phyloP scores from a whole-genome alignment of 2,329 filamentous ascomycete species.

The Rutstroemia sp. region DNA sequence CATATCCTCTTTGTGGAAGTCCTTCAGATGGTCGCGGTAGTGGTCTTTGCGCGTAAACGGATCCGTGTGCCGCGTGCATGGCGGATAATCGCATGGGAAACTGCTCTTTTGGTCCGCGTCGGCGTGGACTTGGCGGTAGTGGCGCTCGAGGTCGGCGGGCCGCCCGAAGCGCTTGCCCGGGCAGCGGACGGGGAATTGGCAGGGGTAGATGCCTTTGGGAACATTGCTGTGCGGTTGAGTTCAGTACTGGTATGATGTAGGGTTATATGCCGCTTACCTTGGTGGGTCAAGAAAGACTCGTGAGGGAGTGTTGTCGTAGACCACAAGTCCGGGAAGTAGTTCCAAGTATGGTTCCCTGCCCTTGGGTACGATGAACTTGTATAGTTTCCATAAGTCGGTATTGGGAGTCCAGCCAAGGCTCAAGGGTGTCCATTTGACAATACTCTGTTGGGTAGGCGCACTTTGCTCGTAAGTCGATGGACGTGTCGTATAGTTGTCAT shows the following conservation, averaged over 20 bases:
- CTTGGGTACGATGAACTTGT: constrained; percentile 18
- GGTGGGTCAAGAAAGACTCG: constrained; percentile 16
- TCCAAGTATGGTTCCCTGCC: constrained; percentile 17
- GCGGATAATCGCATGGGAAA: constrained; percentile 27
- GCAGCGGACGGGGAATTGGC: constrained; percentile 20
- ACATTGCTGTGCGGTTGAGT: constrained; percentile 7
- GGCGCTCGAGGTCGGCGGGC: constrained; percentile 33
- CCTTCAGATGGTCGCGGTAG: constrained; percentile 39
- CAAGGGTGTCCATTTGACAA: constrained; percentile 11
- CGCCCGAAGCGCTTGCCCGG: constrained; percentile 22
- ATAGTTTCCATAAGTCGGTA: constrained; percentile 12
- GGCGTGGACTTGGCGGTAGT: constrained; percentile 30
- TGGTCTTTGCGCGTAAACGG: constrained; percentile 42
- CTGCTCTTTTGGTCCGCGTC: constrained; percentile 12
- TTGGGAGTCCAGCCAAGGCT: constrained; percentile 14
- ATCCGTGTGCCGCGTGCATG: constrained; percentile 25
- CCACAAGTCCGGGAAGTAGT: constrained; percentile 4
- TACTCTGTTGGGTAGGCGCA: background rate
- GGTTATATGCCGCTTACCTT: constrained; percentile 1
- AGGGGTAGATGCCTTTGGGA: constrained; percentile 15
- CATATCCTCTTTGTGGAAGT: constrained; percentile 38
- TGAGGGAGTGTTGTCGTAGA: constrained; percentile 8
- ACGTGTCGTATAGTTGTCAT: background rate
- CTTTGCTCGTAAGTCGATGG: background rate
- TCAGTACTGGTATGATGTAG: background rate